These are phyloP conservation scores for Solanum stenotomum DNA, from an alignment of 257 asterid species.

Conservation along the genomic window DNA sequence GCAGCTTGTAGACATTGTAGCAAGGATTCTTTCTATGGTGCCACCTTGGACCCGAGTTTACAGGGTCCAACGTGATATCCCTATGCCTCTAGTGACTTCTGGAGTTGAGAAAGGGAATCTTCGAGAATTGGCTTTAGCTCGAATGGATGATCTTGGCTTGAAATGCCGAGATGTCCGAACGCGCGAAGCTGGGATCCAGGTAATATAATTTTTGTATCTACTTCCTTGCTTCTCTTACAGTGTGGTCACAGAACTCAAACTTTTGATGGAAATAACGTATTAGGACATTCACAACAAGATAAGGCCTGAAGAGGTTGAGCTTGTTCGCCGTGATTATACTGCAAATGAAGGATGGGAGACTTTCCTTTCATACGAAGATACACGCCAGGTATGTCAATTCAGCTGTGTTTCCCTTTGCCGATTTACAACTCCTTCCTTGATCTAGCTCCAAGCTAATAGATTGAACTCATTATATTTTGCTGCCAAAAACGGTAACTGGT, in stretches of 20 bases:
- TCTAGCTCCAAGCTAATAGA: not conserved
- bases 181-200: constrained; percentile 99
- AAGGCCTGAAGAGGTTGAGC: constrained; percentile 94
- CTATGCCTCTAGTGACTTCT: constrained; percentile 97
- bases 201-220: constrained; percentile 10
- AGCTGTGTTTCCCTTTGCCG: not conserved
- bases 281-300: constrained; percentile 93
- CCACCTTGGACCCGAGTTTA: constrained; percentile 99
- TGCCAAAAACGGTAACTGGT: not conserved
- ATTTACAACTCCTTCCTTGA: not conserved
- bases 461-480: not conserved
- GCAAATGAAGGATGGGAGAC: constrained; percentile 99
- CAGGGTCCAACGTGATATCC: constrained; percentile 97
- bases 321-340: constrained; percentile 94
- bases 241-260: not conserved
- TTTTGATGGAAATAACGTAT: constrained; percentile 1
- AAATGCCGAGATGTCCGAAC: constrained; percentile 97
- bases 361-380: constrained; percentile 93
- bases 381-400: constrained; percentile 54
- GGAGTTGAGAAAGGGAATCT: constrained; percentile 99
- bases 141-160: constrained; percentile 98
- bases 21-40: constrained; percentile 89
- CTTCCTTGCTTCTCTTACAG: not conserved
- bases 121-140: constrained; percentile 90
- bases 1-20: constrained; percentile 97